Evolutionary conservation across 352 stramenopile genomes (phyloP).

Genomic region (Pythium rhizo-oryzae): DNA sequence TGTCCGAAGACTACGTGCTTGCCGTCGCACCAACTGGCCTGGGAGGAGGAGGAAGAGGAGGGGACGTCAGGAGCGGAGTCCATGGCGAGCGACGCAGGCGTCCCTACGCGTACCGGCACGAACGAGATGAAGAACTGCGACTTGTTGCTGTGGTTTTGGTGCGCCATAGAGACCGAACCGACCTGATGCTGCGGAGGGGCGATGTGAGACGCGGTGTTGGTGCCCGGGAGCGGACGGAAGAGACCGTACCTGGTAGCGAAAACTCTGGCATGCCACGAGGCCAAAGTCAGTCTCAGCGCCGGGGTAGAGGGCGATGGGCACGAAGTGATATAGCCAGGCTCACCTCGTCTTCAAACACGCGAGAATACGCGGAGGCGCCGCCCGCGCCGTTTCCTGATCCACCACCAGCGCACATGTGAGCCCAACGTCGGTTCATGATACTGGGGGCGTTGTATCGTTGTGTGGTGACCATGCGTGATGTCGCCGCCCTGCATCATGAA

Average conservation of each 20-base stretch:
- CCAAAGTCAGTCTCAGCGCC: neutral
- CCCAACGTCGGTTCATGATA: neutral
- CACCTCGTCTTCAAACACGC: slow-evolving; percentile 97
- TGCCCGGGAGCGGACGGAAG: neutral
- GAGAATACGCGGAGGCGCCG: slow-evolving; percentile 93
- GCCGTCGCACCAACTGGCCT: slow-evolving; percentile 92
- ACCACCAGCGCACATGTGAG: neutral
- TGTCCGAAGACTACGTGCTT: slow-evolving; percentile 99
- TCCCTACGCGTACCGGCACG: slow-evolving; percentile 33
- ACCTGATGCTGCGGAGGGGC: slow-evolving; percentile 76
- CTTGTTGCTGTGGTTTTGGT: slow-evolving; percentile 96
- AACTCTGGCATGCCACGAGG: slow-evolving; percentile 64
- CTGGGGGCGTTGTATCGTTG: neutral
- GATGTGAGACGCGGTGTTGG: neutral
- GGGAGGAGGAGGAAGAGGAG: neutral
- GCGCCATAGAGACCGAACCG: slow-evolving; percentile 97
- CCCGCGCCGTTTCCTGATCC: slow-evolving; percentile 87
- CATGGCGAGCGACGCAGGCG: no score
- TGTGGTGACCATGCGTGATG: slow-evolving; percentile 70
- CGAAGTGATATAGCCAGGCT: neutral
- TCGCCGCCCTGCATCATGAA: slow-evolving; percentile 99
- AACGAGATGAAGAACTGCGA: slow-evolving; percentile 99
- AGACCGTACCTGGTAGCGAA: slow-evolving; percentile 63
- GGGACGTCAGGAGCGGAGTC: neutral
- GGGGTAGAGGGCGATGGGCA: neutral